Base-by-base conservation (phyloP, 176 grass and related monocot genomes). In the Cenchrus fungigraminus region DNA sequence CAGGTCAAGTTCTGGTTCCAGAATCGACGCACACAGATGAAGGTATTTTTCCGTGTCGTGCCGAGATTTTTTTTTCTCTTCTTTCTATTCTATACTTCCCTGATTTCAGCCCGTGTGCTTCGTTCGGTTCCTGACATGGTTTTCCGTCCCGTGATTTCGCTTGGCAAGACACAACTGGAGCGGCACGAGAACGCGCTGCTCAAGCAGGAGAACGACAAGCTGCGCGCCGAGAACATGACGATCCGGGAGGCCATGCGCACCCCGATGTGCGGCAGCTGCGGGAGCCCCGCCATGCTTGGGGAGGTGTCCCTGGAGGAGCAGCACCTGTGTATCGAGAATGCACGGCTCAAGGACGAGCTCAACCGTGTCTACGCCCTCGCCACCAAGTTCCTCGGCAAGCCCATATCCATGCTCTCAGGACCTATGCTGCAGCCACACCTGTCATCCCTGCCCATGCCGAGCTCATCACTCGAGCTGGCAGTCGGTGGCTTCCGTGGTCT, bases 1-100 rank as follows among this genome's bases (percentile, higher is more conserved):
- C 96, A 98, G 91, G 93, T 98, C 87, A 98, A 98, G 93, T 98
- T 98, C 86, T 98, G 96, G 96, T 98, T 98, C 78, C 96, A 98
- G 91, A 98, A 98, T 37, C 86, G 96, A 2, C 85, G 96, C 29
- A 98, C 96, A 4, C 96, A 98, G 84, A 95, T 98, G 96, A 98
- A 98, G 91, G 96, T 97, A 83, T 74, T 29, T 17, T 7, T 49
- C 3, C 28, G 1, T 47, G 2, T n/a, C 42, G 8, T 47, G 34
- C 45, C 44, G 44, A 71, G 20, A 46, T 46, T 71, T n/a, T 1
- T 20, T 20, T 16, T 6, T 8, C 13, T 17, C 4, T 6, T 40
- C 37, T 40, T 46, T 46, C 45, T 9, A 46, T 40, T 40, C 45
- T 6, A 46, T 6, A 46, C 45, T 9, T 46, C 45, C 45, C 55